Conservation (phyloP, 345 rosid genomes). For the Diplotaxis tenuifolia region DNA sequence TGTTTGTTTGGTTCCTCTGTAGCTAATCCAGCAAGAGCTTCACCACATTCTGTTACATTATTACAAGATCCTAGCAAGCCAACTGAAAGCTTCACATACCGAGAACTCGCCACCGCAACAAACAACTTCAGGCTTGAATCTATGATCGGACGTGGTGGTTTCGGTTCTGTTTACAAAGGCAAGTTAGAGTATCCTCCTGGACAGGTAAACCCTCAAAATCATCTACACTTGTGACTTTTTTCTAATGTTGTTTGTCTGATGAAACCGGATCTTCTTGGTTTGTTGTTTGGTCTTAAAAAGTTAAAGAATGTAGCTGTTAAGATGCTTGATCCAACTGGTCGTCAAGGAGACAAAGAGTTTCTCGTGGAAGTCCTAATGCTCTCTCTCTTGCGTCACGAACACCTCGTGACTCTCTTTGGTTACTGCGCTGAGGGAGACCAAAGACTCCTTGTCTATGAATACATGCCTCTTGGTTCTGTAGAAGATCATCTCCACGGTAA, state of each 20-base stretch:
- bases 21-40: conserved; percentile 12
- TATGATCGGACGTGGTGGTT: conserved; percentile 78
- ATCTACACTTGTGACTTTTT: not conserved
- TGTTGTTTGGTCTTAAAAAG: not conserved
- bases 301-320: conserved; percentile 58
- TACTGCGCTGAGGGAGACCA: conserved; percentile 76
- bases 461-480: conserved; percentile 65
- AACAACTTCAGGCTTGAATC: conserved; percentile 44
- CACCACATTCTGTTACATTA: conserved; percentile 13
- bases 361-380: conserved; percentile 90
- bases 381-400: conserved; percentile 59
- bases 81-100: conserved; percentile 46
- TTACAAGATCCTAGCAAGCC: not conserved
- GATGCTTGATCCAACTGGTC: conserved; percentile 53
- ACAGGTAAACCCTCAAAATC: conserved; percentile 48
- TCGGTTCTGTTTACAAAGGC: conserved; percentile 72
- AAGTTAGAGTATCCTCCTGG: conserved; percentile 38
- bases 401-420: conserved; percentile 69
- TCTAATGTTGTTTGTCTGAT: not conserved
- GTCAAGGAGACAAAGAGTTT: conserved; percentile 83
- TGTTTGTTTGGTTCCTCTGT: not conserved
- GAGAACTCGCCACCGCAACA: conserved; percentile 65
- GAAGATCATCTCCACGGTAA: conserved; percentile 64
- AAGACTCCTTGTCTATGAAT: conserved; percentile 71
- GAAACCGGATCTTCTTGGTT: not conserved